These are phyloP conservation scores for Penicillium pulvis DNA, from an alignment of 495 filamentous ascomycete species.

Conservation along the genomic window DNA sequence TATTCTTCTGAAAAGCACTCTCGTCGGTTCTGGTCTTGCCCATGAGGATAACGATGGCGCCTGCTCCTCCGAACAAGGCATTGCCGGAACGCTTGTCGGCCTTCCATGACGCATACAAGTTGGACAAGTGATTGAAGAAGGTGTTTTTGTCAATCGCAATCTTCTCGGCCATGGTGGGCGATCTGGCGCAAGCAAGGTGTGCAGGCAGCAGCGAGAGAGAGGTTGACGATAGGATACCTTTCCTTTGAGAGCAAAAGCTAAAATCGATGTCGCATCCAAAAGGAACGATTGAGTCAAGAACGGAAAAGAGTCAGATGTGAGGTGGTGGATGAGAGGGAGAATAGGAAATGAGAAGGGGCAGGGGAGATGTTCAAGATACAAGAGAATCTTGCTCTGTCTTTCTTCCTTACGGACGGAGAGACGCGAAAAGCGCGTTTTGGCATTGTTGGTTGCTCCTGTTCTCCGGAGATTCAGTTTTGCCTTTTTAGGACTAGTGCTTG, in stretches of 20 bases:
- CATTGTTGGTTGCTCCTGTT: conserved; percentile 11
- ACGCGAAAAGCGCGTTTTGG: conserved; percentile 39
- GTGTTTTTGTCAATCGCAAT: conserved; percentile 88
- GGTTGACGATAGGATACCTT: conserved; percentile 5
- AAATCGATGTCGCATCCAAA: neutral
- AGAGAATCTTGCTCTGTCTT: neutral
- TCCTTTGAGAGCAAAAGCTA: neutral
- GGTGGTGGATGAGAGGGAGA: conserved; percentile 6
- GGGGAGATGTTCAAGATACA: neutral
- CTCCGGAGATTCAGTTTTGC: conserved; percentile 29
- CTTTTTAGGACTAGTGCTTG: conserved; percentile 21
- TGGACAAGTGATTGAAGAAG: conserved; percentile 90
- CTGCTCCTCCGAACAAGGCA: conserved; percentile 78
- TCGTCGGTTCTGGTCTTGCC: conserved; percentile 85
- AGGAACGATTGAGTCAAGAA: neutral
- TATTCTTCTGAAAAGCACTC: conserved; percentile 85
- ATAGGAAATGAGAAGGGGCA: conserved; percentile 8
- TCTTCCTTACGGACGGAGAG: conserved; percentile 8
- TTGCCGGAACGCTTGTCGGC: conserved; percentile 79
- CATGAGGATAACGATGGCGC: conserved; percentile 85
- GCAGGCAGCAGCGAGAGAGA: conserved; percentile 20
- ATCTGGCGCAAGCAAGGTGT: conserved; percentile 22
- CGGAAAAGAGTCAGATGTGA: neutral
- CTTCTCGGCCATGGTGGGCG: conserved; percentile 56
- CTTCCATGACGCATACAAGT: conserved; percentile 90